Evolutionary conservation across 2,329 filamentous ascomycete species (phyloP).

Genomic region (Ophiostoma sp.): DNA sequence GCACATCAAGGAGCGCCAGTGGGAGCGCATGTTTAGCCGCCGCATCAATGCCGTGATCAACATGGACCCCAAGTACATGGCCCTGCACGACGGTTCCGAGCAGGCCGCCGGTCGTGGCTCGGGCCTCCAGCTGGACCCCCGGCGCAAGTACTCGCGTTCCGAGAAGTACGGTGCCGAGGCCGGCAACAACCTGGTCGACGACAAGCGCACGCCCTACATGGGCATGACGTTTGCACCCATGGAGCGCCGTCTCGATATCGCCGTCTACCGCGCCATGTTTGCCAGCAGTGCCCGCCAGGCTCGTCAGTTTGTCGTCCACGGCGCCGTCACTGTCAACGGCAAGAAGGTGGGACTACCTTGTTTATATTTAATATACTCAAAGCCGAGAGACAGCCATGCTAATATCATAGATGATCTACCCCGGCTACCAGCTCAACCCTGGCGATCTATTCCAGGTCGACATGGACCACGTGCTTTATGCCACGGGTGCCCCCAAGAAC

Average conservation of each 20-base stretch:
- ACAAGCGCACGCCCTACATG: conserved; percentile 74
- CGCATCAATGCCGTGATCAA: conserved; percentile 76
- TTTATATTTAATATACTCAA: neutral
- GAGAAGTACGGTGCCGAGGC: conserved; percentile 21
- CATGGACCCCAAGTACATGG: conserved; percentile 77
- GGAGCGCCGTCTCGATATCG: conserved; percentile 88
- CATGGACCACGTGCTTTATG: conserved; percentile 78
- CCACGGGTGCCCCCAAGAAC: conserved; percentile 70
- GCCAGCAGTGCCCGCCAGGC: conserved; percentile 90
- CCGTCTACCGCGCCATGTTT: conserved; percentile 88
- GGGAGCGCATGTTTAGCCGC: conserved; percentile 86
- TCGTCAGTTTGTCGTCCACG: conserved; percentile 88
- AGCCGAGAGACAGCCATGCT: conserved; percentile 13
- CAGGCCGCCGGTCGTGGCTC: conserved; percentile 78
- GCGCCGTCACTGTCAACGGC: conserved; percentile 90
- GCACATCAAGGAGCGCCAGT: conserved; percentile 86
- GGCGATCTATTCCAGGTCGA: conserved; percentile 98
- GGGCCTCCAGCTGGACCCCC: conserved; percentile 43
- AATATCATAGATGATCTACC: conserved; percentile 69
- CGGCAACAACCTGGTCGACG: conserved; percentile 32
- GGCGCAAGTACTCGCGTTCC: neutral
- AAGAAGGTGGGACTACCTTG: conserved; percentile 61
- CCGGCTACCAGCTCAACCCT: conserved; percentile 89
- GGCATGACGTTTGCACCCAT: conserved; percentile 91
- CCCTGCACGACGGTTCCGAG: conserved; percentile 72